Conservation (phyloP, 192 early-diverging fungal genomes). For the Phlyctochytrium planicorne region DNA sequence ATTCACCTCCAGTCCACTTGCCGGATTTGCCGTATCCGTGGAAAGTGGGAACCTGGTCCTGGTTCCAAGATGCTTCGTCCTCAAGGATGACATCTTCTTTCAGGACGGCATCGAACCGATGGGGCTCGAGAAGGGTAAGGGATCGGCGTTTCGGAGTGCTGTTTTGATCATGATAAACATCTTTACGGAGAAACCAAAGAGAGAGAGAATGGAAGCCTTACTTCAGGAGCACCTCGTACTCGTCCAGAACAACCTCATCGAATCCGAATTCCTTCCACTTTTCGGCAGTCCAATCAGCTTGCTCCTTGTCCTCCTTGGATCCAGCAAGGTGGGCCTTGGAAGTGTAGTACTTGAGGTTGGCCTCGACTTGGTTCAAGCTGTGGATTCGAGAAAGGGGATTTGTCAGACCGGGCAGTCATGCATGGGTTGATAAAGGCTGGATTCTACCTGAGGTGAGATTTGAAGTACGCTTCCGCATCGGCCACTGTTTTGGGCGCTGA, state of each 20-base stretch:
- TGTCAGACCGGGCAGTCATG: too few relatives aligned
- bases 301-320: slow-evolving; percentile 31
- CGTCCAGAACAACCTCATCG: slow-evolving; percentile 48
- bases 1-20: too few relatives aligned
- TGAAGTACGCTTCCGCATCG: too few relatives aligned
- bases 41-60: slow-evolving; percentile 56
- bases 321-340: slow-evolving; percentile 59
- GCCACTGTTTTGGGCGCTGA: too few relatives aligned
- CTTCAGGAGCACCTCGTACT: slow-evolving; percentile 57
- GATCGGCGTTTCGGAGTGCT: slow-evolving; percentile 45
- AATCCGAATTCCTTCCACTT: slow-evolving; percentile 48
- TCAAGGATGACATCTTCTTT: slow-evolving; percentile 57
- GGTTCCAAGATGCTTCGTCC: slow-evolving; percentile 56
- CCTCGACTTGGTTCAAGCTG: background rate
- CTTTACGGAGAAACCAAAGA: background rate
- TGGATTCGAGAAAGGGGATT: too few relatives aligned
- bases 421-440: too few relatives aligned
- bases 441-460: too few relatives aligned
- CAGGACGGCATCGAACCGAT: slow-evolving; percentile 54
- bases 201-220: background rate
- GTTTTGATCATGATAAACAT: background rate
- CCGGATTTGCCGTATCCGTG: slow-evolving; percentile 60
- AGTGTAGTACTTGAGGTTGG: slow-evolving; percentile 18
- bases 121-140: slow-evolving; percentile 49
- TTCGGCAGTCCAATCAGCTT: slow-evolving; percentile 51